A percentile compares a stretch with the other conserved stretches of the same genome.
These are phyloP conservation scores for Ophiocordyceps robertsii DNA, from an alignment of 2,329 filamentous ascomycete species.

Conservation along the genomic window DNA sequence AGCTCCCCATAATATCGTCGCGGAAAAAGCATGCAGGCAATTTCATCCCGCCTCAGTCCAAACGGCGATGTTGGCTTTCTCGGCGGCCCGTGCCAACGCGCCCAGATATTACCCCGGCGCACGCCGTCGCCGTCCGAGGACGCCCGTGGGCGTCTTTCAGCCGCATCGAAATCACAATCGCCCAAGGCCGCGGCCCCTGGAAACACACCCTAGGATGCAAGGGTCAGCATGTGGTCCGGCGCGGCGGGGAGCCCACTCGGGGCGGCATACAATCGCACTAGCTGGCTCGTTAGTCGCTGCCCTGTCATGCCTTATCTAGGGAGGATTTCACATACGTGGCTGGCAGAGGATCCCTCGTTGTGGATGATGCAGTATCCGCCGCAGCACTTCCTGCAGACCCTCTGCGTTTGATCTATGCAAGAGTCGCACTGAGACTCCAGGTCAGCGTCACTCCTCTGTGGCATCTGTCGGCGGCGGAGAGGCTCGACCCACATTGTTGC, in stretches of 20 bases:
- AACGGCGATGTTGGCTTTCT: too few species aligned
- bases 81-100: too few species aligned
- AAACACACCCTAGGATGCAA: constrained; percentile 16
- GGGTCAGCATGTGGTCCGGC: constrained; percentile 4
- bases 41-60: too few species aligned
- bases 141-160: not conserved
- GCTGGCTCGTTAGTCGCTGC: constrained; percentile 14
- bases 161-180: constrained; percentile 8
- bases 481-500: constrained; percentile 50
- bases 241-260: not conserved
- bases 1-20: too few species aligned
- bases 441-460: not conserved
- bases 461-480: not conserved
- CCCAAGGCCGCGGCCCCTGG: constrained; percentile 18
- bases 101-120: too few species aligned
- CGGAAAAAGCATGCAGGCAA: too few species aligned
- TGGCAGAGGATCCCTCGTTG: constrained; percentile 67
- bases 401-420: constrained; percentile 61
- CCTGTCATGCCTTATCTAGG: not conserved
- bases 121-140: too few species aligned
- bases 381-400: constrained; percentile 56
- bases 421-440: constrained; percentile 46
- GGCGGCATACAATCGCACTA: constrained; percentile 33
- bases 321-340: constrained; percentile 27
- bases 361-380: constrained; percentile 75